These are phyloP conservation scores for Lagenaria siceraria DNA, from an alignment of 306 rosid genomes.

Conservation along the genomic window DNA sequence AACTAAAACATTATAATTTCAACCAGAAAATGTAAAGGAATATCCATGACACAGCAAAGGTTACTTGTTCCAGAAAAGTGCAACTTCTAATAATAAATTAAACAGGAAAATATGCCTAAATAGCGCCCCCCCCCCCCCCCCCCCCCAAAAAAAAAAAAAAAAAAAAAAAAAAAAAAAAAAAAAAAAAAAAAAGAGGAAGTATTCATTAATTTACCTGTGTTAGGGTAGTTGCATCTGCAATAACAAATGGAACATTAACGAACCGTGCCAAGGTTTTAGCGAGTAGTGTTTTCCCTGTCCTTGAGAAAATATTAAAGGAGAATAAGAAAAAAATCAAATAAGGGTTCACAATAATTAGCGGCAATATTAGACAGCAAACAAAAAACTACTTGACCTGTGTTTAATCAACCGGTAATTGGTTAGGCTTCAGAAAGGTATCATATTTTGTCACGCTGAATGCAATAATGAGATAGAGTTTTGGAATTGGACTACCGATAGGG, in stretches of 20 bases:
- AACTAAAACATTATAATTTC: not conserved
- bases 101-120: not conserved
- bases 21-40: not conserved
- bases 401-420: not conserved
- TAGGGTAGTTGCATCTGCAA: constrained; percentile 94
- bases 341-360: not conserved
- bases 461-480: not conserved
- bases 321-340: constrained; percentile 41
- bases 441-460: not conserved
- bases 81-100: not conserved
- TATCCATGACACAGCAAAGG: not conserved
- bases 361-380: not conserved
- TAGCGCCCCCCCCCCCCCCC: not conserved
- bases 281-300: constrained; percentile 99
- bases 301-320: constrained; percentile 53
- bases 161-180: no score
- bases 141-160: no score
- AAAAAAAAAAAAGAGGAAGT: no score
- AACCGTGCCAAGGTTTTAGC: constrained; percentile 97
- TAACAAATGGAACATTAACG: constrained; percentile 96
- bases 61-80: not conserved
- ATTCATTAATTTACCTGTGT: constrained; percentile 55
- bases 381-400: not conserved
- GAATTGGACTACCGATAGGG: not conserved
- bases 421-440: not conserved